These are phyloP conservation scores for Exophiala phaeomuriformis DNA, from an alignment of 2,329 filamentous ascomycete genomes.

Conservation along the genomic window DNA sequence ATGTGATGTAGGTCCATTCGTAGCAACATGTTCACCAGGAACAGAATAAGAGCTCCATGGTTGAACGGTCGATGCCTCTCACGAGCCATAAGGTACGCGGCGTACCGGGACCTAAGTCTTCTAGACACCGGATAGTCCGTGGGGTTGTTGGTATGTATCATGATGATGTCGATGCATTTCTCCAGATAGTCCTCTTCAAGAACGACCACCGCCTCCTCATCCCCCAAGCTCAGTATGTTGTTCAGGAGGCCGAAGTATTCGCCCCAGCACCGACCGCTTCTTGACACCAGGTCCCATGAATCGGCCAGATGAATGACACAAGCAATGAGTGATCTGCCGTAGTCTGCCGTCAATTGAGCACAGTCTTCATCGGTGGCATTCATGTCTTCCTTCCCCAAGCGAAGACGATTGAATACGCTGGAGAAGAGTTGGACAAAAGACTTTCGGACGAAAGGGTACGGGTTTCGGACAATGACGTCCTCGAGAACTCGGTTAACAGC, in stretches of 20 bases:
- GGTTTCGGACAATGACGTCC: conserved; percentile 21
- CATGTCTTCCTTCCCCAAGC: conserved; percentile 1
- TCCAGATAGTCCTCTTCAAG: conserved; percentile 56
- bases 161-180: conserved; percentile 53
- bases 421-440: conserved; percentile 18
- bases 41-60: conserved; percentile 36
- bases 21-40: conserved; percentile 35
- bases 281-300: conserved; percentile 17
- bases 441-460: conserved; percentile 19
- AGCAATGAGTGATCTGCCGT: conserved; percentile 9
- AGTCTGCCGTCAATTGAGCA: neutral
- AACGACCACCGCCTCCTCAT: conserved; percentile 51
- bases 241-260: conserved; percentile 67
- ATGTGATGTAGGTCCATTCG: conserved; percentile 32
- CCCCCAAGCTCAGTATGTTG: conserved; percentile 58
- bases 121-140: conserved; percentile 12
- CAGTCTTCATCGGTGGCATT: neutral
- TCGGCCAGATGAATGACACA: conserved; percentile 13
- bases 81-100: conserved; percentile 36
- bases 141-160: conserved; percentile 34
- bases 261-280: conserved; percentile 55
- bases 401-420: conserved; percentile 14
- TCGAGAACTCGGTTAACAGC: conserved; percentile 9
- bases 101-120: conserved; percentile 37
- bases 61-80: conserved; percentile 44